phyloP scores from a whole-genome alignment of 2,329 filamentous ascomycete genomes.

The Penicillium sclerotiorum region DNA sequence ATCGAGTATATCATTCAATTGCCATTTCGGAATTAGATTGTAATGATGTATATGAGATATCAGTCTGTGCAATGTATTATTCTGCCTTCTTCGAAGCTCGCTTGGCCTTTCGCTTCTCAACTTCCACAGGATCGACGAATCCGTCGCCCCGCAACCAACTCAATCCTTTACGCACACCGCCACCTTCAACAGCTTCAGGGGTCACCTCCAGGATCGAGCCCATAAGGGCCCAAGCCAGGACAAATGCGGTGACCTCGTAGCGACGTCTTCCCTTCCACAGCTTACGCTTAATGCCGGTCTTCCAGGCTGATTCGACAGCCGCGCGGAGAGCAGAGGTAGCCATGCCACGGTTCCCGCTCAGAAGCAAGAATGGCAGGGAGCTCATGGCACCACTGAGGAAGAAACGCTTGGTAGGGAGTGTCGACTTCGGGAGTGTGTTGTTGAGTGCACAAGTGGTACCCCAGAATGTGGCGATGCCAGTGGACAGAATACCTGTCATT shows the following conservation, averaged over 20 bases:
- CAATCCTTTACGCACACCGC: slow-evolving; percentile 69
- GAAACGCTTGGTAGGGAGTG: slow-evolving; percentile 81
- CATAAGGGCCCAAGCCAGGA: slow-evolving; percentile 74
- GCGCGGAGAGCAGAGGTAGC: slow-evolving; percentile 78
- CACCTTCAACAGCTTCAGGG: slow-evolving; percentile 68
- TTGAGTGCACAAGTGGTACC: slow-evolving; percentile 89
- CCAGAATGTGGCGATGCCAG: slow-evolving; percentile 85
- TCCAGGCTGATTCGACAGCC: slow-evolving; percentile 85
- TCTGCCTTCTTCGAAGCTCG: slow-evolving; percentile 34
- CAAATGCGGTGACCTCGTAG: slow-evolving; percentile 79
- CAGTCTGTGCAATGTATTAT: neutral
- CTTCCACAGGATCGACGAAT: slow-evolving; percentile 67
- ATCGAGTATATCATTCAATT: neutral
- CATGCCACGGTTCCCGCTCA: slow-evolving; percentile 59
- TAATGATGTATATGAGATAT: neutral
- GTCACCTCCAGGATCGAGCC: slow-evolving; percentile 76
- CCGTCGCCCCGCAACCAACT: slow-evolving; percentile 76
- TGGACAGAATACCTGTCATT: slow-evolving; percentile 76
- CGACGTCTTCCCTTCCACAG: slow-evolving; percentile 84
- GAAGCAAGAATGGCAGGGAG: slow-evolving; percentile 76
- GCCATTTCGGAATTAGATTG: neutral
- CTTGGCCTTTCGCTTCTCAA: slow-evolving; percentile 39
- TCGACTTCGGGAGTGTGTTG: slow-evolving; percentile 69
- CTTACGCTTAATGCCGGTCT: slow-evolving; percentile 85
- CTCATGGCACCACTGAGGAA: slow-evolving; percentile 86